Conservation (phyloP, 495 filamentous ascomycete species). For the Penicillium verhagenii region DNA sequence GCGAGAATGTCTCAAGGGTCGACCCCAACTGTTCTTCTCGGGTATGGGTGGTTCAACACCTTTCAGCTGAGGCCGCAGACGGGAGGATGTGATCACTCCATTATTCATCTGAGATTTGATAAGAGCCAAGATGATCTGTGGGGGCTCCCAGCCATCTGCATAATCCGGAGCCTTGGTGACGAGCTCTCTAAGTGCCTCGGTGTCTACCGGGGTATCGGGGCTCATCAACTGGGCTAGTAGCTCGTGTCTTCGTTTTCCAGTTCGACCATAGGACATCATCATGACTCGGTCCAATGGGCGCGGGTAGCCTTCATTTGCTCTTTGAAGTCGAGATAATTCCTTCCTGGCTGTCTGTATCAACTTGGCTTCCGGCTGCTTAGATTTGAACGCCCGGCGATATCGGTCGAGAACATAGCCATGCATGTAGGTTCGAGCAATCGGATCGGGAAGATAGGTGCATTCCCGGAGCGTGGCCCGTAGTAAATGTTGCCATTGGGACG, state of each 20-base stretch:
- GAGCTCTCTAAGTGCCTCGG: slow-evolving; percentile 20
- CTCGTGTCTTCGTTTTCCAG: slow-evolving; percentile 64
- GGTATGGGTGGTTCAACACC: slow-evolving; percentile 53
- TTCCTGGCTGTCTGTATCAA: slow-evolving; percentile 26
- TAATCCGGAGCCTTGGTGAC: slow-evolving; percentile 17
- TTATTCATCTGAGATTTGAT: slow-evolving; percentile 39
- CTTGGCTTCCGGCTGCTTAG: slow-evolving; percentile 6
- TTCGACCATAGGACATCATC: slow-evolving; percentile 68
- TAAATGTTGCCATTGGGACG: slow-evolving; percentile 55
- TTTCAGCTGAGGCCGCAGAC: slow-evolving; percentile 33
- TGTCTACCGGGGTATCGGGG: slow-evolving; percentile 30
- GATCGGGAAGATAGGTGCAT: slow-evolving; percentile 79
- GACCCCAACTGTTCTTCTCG: slow-evolving; percentile 61
- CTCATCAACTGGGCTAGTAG: slow-evolving; percentile 52
- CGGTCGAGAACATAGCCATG: slow-evolving; percentile 55
- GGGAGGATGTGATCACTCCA: slow-evolving; percentile 16
- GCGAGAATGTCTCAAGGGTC: slow-evolving; percentile 52
- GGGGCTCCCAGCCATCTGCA: slow-evolving; percentile 38
- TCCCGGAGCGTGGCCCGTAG: slow-evolving; percentile 81
- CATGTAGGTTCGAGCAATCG: slow-evolving; percentile 60
- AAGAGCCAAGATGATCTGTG: slow-evolving; percentile 31
- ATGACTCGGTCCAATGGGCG: slow-evolving; percentile 63
- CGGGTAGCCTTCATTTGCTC: slow-evolving; percentile 65
- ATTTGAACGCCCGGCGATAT: slow-evolving; percentile 44
- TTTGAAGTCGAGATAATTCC: slow-evolving; percentile 40